phyloP scores from a whole-genome alignment of 805 yeast genomes.

The Yamadazyma olivae region DNA sequence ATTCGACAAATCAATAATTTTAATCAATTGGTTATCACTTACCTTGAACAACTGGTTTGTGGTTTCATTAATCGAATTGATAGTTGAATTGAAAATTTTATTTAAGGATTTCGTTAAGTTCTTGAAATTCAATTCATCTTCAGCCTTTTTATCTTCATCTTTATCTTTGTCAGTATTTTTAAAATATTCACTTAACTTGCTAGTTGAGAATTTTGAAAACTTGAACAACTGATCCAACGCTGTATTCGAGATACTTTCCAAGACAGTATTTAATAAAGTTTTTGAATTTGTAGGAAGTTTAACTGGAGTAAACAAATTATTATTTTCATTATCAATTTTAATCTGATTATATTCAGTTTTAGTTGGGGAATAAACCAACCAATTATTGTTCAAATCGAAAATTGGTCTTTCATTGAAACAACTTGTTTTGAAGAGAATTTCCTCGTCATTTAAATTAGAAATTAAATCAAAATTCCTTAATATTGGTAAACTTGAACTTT shows the following conservation, averaged over 20 bases:
- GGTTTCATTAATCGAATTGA: slow-evolving; percentile 19
- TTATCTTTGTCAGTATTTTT: slow-evolving; percentile 6
- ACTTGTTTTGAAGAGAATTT: slow-evolving; percentile 28
- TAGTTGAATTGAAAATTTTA: slow-evolving; percentile 32
- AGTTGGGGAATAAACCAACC: slow-evolving; percentile 48
- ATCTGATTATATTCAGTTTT: slow-evolving; percentile 31
- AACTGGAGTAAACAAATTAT: slow-evolving; percentile 38
- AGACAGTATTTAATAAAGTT: slow-evolving; percentile 46
- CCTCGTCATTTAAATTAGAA: slow-evolving; percentile 15
- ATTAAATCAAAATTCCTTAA: slow-evolving; percentile 11
- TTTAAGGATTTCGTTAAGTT: slow-evolving; percentile 31
- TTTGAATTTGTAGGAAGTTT: slow-evolving; percentile 45
- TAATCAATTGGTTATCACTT: slow-evolving; percentile 35
- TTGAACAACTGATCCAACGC: slow-evolving; percentile 51
- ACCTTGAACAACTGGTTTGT: slow-evolving; percentile 14
- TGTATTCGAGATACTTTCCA: slow-evolving; percentile 47
- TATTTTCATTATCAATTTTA: slow-evolving; percentile 15
- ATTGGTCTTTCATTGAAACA: slow-evolving; percentile 37
- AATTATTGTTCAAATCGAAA: slow-evolving; percentile 46
- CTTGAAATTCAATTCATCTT: slow-evolving; percentile 20
- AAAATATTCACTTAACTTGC: slow-evolving; percentile 40
- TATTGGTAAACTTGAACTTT: slow-evolving; percentile 20
- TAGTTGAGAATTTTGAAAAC: slow-evolving; percentile 42
- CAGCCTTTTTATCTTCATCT: slow-evolving; percentile 12
- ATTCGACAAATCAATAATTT: slow-evolving; percentile 46